A percentile compares a stretch with the other conserved stretches of the same genome.
Conservation (phyloP, 495 filamentous ascomycete genomes). For the Filosporella fistucella region DNA sequence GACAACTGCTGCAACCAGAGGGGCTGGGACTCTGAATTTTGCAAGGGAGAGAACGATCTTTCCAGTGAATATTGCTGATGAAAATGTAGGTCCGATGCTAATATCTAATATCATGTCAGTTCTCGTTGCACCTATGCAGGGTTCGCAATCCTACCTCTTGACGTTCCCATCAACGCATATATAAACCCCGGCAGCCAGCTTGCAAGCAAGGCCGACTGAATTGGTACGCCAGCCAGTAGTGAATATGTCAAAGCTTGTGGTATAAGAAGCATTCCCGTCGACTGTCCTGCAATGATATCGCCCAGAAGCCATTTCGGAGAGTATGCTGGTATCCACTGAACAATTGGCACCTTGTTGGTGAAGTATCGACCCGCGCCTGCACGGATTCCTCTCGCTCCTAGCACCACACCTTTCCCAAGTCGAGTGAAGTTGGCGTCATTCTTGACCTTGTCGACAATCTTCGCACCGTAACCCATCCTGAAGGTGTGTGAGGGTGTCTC, state of each 20-base stretch:
- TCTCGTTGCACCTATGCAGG: not conserved
- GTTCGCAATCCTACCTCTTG: slow-evolving; percentile 8
- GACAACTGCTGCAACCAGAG: not conserved
- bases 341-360: slow-evolving; percentile 11
- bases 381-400: slow-evolving; percentile 4
- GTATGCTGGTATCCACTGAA: slow-evolving; percentile 12
- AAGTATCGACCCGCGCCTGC: slow-evolving; percentile 12
- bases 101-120: slow-evolving; percentile 8
- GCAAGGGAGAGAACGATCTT: slow-evolving; percentile 1
- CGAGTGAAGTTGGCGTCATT: slow-evolving; percentile 8
- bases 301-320: slow-evolving; percentile 12
- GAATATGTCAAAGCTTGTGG: slow-evolving; percentile 12
- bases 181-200: slow-evolving; percentile 12
- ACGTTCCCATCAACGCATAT: slow-evolving; percentile 13
- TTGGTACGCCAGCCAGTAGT: slow-evolving; percentile 1
- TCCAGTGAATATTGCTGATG: slow-evolving; percentile 1
- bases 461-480: slow-evolving; percentile 3
- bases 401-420: slow-evolving; percentile 4
- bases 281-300: slow-evolving; percentile 13
- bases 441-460: slow-evolving; percentile 4
- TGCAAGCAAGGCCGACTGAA: slow-evolving; percentile 8
- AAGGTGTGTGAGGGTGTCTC: not conserved
- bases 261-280: slow-evolving; percentile 8
- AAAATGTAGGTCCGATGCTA: slow-evolving; percentile 5
- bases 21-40: not conserved